These are phyloP conservation scores for Arachis hypogaea DNA, from an alignment of 306 rosid species.

Conservation along the genomic window DNA sequence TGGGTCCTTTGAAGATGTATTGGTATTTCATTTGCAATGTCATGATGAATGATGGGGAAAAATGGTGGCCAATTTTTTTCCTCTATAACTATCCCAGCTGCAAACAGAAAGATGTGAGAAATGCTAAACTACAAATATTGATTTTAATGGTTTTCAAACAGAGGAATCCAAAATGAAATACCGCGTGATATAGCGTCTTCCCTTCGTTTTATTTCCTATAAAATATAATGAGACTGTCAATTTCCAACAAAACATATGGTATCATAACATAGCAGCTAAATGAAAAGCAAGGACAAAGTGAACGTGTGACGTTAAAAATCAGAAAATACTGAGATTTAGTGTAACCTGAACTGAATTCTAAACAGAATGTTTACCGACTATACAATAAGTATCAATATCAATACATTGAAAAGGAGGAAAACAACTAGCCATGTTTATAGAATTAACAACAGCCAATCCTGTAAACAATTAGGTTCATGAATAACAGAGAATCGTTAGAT, in stretches of 20 bases:
- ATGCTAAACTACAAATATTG: conserved; percentile 19
- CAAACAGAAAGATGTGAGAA: conserved; percentile 28
- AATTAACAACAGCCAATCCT: conserved; percentile 19
- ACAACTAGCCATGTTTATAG: not conserved
- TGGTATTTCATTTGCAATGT: conserved; percentile 89
- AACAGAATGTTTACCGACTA: conserved; percentile 3
- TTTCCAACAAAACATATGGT: conserved; percentile 26
- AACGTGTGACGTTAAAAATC: conserved; percentile 26
- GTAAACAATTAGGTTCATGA: conserved; percentile 22
- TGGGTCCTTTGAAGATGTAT: conserved; percentile 85
- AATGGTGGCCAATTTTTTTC: conserved; percentile 97
- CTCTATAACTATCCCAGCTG: conserved; percentile 85
- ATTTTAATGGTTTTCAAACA: conserved; percentile 20
- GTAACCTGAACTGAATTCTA: conserved; percentile 10
- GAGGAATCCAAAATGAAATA: conserved; percentile 42
- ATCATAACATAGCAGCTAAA: conserved; percentile 35
- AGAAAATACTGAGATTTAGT: conserved; percentile 8
- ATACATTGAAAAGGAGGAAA: conserved; percentile 13
- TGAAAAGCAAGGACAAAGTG: conserved; percentile 27
- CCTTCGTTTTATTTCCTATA: conserved; percentile 79
- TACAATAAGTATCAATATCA: conserved; percentile 11
- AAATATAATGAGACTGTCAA: conserved; percentile 39
- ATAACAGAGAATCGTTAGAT: conserved; percentile 11
- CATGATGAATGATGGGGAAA: conserved; percentile 90
- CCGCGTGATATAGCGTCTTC: conserved; percentile 86